Conservation (phyloP, 192 early-diverging fungal species). For the Entophlyctis luteolus region DNA sequence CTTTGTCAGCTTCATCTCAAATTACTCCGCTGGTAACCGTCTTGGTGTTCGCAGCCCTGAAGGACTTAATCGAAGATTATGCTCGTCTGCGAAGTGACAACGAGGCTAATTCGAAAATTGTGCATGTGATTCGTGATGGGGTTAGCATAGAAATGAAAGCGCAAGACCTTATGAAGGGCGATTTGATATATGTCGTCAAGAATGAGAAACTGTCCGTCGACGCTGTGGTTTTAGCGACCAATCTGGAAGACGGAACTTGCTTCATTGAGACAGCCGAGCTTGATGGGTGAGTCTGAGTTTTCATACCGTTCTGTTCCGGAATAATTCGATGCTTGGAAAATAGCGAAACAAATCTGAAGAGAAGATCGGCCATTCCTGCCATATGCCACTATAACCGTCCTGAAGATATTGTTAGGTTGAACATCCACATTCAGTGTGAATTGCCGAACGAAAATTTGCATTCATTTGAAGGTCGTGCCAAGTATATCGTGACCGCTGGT, state of each 20-base stretch:
- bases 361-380: slow-evolving; percentile 35
- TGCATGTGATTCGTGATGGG: slow-evolving; percentile 33
- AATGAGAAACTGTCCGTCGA: slow-evolving; percentile 52
- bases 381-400: slow-evolving; percentile 24
- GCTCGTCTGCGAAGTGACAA: slow-evolving; percentile 38
- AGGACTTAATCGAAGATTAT: slow-evolving; percentile 58
- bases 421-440: slow-evolving; percentile 48
- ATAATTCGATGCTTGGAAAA: background rate
- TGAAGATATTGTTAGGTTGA: slow-evolving; percentile 24
- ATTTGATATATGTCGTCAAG: slow-evolving; percentile 49
- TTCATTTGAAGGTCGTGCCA: slow-evolving; percentile 45
- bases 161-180: slow-evolving; percentile 41
- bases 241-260: slow-evolving; percentile 51
- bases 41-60: slow-evolving; percentile 45
- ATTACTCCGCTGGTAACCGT: slow-evolving; percentile 49
- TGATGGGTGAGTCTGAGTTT: slow-evolving; percentile 67
- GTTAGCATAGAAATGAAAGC: slow-evolving; percentile 20
- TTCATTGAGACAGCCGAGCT: slow-evolving; percentile 60
- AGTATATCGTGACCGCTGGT: slow-evolving; percentile 4
- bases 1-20: slow-evolving; percentile 40
- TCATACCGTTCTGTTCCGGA: slow-evolving; percentile 17
- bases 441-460: slow-evolving; percentile 49
- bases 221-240: slow-evolving; percentile 41
- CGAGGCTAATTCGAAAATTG: slow-evolving; percentile 33
- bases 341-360: slow-evolving; percentile 58